These are phyloP conservation scores for Chlamydomonas incerta DNA, from an alignment of 139 green algal species.

Conservation along the genomic window DNA sequence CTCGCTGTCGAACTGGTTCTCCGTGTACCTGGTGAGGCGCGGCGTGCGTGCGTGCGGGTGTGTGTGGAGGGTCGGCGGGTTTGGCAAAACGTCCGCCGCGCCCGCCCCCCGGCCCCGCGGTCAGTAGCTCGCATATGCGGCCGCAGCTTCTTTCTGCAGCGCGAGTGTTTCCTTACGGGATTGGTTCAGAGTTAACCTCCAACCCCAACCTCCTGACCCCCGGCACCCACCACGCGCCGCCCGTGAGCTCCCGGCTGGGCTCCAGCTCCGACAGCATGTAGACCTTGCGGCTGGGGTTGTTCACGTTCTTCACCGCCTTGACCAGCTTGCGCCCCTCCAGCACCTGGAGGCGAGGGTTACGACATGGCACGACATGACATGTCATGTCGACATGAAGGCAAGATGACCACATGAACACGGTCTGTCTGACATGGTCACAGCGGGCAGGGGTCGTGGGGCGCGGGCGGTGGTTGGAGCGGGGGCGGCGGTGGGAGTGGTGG, in stretches of 20 bases:
- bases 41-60: too few species aligned
- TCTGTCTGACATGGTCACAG: background rate
- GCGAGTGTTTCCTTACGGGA: too few species aligned
- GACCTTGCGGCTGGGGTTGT: conserved; percentile 85
- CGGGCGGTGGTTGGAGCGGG: too few species aligned
- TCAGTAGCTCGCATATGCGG: too few species aligned
- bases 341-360: background rate
- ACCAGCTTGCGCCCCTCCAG: conserved; percentile 89
- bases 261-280: conserved; percentile 96
- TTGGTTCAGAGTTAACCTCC: too few species aligned
- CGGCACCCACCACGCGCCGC: conserved; percentile 85
- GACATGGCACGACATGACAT: too few species aligned
- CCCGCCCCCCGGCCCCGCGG: too few species aligned
- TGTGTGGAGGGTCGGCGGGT: background rate
- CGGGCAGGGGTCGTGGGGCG: background rate
- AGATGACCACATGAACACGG: too few species aligned
- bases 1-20: conserved; percentile 89
- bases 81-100: too few species aligned
- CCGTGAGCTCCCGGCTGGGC: conserved; percentile 92
- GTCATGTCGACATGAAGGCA: too few species aligned
- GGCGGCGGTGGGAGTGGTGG: too few species aligned
- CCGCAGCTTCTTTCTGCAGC: too few species aligned
- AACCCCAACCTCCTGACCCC: background rate
- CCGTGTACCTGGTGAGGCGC: conserved; percentile 88
- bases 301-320: conserved; percentile 89